Conservation (phyloP, 192 early-diverging fungal species). For the Umbelopsis sp. region DNA sequence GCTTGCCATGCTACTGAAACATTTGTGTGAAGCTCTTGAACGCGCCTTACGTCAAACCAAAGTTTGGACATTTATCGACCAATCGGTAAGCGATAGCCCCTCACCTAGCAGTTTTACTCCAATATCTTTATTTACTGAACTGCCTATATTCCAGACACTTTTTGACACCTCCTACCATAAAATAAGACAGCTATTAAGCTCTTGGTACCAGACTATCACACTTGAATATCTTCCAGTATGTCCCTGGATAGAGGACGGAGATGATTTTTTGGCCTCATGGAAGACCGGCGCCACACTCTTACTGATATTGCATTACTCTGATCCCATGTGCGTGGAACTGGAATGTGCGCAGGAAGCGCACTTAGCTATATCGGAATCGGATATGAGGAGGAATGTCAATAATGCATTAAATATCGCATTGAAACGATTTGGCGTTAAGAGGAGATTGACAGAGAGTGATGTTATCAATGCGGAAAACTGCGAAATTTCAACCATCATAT, state of each 20-base stretch:
- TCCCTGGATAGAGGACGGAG: neutral
- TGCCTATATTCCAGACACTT: neutral
- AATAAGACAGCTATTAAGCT: neutral
- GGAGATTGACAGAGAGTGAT: neutral
- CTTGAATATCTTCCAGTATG: constrained; percentile 9
- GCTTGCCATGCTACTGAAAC: constrained; percentile 1
- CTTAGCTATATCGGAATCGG: too few relatives aligned
- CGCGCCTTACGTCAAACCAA: neutral
- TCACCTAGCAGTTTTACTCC: neutral
- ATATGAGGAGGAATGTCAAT: neutral
- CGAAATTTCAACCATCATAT: constrained; percentile 6
- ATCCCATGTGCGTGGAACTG: neutral
- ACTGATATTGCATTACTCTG: constrained; percentile 10
- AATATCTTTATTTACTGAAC: too few relatives aligned
- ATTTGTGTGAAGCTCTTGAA: neutral
- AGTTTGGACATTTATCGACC: constrained; percentile 12
- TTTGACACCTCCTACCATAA: neutral
- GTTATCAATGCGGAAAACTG: neutral
- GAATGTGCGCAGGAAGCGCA: neutral
- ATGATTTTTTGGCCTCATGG: constrained; percentile 1
- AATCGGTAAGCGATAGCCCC: neutral
- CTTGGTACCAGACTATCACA: constrained; percentile 3
- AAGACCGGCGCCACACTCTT: neutral
- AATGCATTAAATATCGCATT: neutral
- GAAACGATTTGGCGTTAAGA: constrained; percentile 8